A percentile compares a stretch with the other conserved stretches of the same genome.
Conservation (phyloP, 2,329 filamentous ascomycete species). For the Akanthomyces lecanii region DNA sequence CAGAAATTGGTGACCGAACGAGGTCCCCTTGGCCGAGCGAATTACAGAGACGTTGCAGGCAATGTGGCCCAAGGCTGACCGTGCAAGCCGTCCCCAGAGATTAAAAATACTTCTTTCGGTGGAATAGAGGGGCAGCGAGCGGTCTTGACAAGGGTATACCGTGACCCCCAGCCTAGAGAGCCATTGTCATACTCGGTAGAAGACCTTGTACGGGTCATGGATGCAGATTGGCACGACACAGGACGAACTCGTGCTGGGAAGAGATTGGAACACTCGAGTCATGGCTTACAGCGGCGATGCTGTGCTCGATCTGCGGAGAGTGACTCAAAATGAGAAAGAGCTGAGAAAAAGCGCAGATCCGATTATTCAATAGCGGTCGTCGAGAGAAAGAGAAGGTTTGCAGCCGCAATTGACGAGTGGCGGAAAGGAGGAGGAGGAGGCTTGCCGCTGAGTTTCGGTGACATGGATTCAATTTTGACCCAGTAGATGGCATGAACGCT, state of each 20-base stretch:
- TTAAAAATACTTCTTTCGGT: background rate
- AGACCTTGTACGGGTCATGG: no score
- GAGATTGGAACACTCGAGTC: background rate
- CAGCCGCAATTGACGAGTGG: no score
- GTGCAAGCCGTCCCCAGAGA: conserved; percentile 5
- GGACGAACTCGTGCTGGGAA: background rate
- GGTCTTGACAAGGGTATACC: no score
- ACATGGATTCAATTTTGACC: no score
- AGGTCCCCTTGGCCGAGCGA: conserved; percentile 1
- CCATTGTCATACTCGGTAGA: no score
- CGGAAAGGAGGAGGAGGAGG: background rate
- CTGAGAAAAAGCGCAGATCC: no score
- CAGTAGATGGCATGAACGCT: background rate
- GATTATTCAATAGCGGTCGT: background rate
- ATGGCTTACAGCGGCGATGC: background rate
- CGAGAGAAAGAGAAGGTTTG: background rate
- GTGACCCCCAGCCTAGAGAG: no score
- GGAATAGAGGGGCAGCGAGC: no score
- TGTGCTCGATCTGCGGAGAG: background rate
- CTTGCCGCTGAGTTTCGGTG: no score
- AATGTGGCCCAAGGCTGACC: conserved; percentile 11
- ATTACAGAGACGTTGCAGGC: background rate
- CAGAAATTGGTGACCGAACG: background rate
- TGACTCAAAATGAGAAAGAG: background rate
- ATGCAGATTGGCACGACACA: background rate